Evolutionary conservation across 2,329 filamentous ascomycete species (phyloP).

Genomic region (Arthrobotrys sinensis): DNA sequence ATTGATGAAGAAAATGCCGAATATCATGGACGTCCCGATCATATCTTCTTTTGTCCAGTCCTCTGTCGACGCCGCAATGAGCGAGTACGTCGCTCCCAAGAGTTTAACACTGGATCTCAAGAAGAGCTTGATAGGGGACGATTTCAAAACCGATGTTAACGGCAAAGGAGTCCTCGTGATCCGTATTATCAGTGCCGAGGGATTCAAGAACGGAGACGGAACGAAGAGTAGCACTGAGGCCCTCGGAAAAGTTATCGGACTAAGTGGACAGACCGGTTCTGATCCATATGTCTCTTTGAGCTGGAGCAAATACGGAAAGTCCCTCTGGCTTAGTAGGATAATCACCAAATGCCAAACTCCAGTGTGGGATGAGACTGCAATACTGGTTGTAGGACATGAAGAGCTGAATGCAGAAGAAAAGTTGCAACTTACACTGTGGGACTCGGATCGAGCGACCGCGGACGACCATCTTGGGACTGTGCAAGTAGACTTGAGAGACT

Average conservation of each 20-base stretch:
- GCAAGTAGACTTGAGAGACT: slow-evolving; percentile 91
- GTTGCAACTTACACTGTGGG: slow-evolving; percentile 94
- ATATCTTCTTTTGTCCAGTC: slow-evolving; percentile 83
- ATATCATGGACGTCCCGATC: slow-evolving; percentile 82
- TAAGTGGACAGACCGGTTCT: slow-evolving; percentile 73
- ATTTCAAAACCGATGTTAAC: slow-evolving; percentile 82
- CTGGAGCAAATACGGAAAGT: slow-evolving; percentile 84
- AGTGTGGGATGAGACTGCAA: slow-evolving; percentile 79
- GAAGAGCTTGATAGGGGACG: slow-evolving; percentile 82
- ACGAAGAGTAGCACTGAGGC: slow-evolving; percentile 60
- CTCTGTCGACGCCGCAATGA: slow-evolving; percentile 80
- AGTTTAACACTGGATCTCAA: slow-evolving; percentile 78
- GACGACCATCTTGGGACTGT: slow-evolving; percentile 97
- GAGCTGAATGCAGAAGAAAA: slow-evolving; percentile 95
- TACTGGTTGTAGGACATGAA: slow-evolving; percentile 84
- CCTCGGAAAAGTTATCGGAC: slow-evolving; percentile 20
- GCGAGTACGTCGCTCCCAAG: slow-evolving; percentile 83
- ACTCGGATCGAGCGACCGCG: slow-evolving; percentile 88
- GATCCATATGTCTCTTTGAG: slow-evolving; percentile 81
- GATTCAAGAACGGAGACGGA: slow-evolving; percentile 79
- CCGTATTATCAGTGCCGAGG: slow-evolving; percentile 77
- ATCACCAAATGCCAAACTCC: slow-evolving; percentile 67
- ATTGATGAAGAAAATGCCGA: slow-evolving; percentile 78
- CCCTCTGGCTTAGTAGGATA: slow-evolving; percentile 72
- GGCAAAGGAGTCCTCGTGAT: slow-evolving; percentile 77